A percentile compares a stretch with the other conserved stretches of the same genome.
These are phyloP conservation scores for Chaetothyriales sp. DNA, from an alignment of 2,329 filamentous ascomycete species.

Conservation along the genomic window DNA sequence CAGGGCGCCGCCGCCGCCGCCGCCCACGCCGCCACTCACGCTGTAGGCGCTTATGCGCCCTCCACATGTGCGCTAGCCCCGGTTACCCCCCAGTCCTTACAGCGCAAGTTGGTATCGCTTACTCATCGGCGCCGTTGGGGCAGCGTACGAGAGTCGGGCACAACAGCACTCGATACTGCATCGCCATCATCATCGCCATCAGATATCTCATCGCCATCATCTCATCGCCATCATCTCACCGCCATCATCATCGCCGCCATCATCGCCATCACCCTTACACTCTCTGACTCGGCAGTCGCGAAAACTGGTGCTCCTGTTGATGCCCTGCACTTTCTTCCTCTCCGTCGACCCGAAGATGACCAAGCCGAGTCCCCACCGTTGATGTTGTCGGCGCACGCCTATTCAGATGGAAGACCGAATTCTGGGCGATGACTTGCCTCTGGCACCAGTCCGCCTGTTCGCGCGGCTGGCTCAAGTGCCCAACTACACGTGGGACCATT, in stretches of 20 bases:
- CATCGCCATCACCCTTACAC: background rate
- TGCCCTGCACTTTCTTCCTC: background rate
- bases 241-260: background rate
- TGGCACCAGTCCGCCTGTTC: slow-evolving; percentile 54
- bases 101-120: too few species aligned
- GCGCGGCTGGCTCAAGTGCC: slow-evolving; percentile 60
- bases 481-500: slow-evolving; percentile 65
- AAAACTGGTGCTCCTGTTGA: background rate
- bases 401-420: slow-evolving; percentile 18
- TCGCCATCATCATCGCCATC: background rate
- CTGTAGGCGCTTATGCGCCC: too few species aligned
- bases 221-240: background rate
- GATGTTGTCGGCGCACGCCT: background rate
- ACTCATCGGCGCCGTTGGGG: background rate
- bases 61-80: too few species aligned
- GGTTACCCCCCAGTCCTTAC: too few species aligned
- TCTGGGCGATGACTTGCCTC: slow-evolving; percentile 34
- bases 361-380: background rate
- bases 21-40: too few species aligned
- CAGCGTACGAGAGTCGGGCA: too few species aligned
- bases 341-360: background rate
- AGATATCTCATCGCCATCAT: background rate
- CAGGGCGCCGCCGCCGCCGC: too few species aligned
- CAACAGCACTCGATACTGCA: too few species aligned
- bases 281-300: background rate